Percentiles rank a stretch among this genome's conserved stretches.
Conservation (phyloP, 140 eudicot species). For the Artemisia princeps region DNA sequence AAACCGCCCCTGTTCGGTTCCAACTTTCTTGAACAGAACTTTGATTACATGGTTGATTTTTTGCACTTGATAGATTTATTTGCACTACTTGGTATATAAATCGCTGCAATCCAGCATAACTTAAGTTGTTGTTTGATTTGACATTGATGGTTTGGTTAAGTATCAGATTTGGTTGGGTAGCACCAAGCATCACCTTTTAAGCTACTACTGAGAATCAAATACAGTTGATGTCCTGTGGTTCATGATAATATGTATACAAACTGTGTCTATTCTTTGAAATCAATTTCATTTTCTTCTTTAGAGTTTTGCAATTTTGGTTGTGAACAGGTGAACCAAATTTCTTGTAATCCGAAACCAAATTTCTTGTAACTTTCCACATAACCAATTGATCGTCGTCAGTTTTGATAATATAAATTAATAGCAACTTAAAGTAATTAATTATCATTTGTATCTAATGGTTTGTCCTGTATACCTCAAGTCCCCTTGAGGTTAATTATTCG, state of each 20-base stretch:
- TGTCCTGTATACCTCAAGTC: no score
- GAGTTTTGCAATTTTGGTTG: neutral
- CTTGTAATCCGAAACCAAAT: no score
- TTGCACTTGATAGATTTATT: neutral
- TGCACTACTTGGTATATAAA: neutral
- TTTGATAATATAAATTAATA: no score
- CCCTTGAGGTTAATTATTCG: neutral
- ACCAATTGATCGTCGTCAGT: no score
- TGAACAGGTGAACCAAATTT: neutral
- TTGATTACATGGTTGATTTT: neutral
- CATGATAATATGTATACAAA: neutral
- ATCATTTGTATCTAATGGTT: no score
- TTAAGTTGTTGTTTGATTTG: neutral
- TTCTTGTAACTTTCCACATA: no score
- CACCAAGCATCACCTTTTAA: neutral
- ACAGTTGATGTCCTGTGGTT: neutral
- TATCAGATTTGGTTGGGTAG: neutral
- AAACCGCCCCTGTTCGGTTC: neutral
- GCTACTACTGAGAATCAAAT: neutral
- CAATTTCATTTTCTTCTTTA: neutral
- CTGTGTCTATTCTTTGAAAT: neutral
- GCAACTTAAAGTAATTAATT: no score
- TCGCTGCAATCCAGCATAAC: neutral
- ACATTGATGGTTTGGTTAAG: neutral
- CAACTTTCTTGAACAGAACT: conserved; percentile 4